Conservation (phyloP, 495 filamentous ascomycete species). For the Aspergillus ostianus region DNA sequence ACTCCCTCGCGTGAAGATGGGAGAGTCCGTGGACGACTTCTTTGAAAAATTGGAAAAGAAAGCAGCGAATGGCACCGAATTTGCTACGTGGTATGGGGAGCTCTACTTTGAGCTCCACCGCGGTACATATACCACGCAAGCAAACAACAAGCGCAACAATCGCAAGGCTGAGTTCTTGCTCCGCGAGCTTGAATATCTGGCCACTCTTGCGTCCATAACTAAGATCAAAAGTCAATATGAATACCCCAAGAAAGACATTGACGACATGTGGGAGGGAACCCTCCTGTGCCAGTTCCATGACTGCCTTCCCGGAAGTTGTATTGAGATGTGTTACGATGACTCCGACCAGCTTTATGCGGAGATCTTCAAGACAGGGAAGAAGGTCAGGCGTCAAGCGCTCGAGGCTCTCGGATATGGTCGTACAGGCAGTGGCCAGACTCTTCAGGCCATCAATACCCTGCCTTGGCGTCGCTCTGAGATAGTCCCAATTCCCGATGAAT, state of each 20-base stretch:
- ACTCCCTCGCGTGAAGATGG: slow-evolving; percentile 85
- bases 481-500: slow-evolving; percentile 53
- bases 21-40: slow-evolving; percentile 93
- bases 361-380: slow-evolving; percentile 74
- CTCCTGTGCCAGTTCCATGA: slow-evolving; percentile 96
- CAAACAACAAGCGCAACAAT: slow-evolving; percentile 95
- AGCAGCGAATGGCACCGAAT: slow-evolving; percentile 65
- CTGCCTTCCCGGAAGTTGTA: slow-evolving; percentile 89
- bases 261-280: slow-evolving; percentile 87
- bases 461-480: slow-evolving; percentile 78
- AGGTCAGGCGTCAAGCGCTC: slow-evolving; percentile 67
- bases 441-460: slow-evolving; percentile 72
- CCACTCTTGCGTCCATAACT: slow-evolving; percentile 77
- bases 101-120: slow-evolving; percentile 96
- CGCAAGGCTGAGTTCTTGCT: slow-evolving; percentile 79
- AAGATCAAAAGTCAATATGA: slow-evolving; percentile 58
- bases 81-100: slow-evolving; percentile 97
- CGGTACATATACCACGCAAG: slow-evolving; percentile 94
- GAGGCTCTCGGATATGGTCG: slow-evolving; percentile 60
- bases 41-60: slow-evolving; percentile 79
- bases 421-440: slow-evolving; percentile 27
- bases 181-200: slow-evolving; percentile 83
- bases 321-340: slow-evolving; percentile 97
- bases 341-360: slow-evolving; percentile 81
- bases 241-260: slow-evolving; percentile 89